phyloP scores from a whole-genome alignment of 495 filamentous ascomycete genomes.

The Talaromyces thailandensis region DNA sequence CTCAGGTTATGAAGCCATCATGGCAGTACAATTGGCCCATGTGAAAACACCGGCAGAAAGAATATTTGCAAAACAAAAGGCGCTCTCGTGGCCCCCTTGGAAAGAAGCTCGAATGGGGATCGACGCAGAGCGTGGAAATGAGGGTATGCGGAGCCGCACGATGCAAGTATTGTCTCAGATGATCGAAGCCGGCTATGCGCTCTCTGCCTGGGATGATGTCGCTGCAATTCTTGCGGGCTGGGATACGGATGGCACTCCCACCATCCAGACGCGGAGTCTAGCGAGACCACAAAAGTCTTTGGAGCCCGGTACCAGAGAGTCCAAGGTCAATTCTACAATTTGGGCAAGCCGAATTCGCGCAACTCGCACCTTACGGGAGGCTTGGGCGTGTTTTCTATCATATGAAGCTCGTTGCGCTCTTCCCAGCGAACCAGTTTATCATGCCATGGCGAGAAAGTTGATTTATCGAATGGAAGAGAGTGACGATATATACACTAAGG shows the following conservation, averaged over 20 bases:
- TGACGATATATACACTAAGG: conserved; percentile 13
- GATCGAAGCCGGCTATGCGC: conserved; percentile 54
- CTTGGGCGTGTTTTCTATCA: conserved; percentile 60
- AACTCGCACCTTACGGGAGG: conserved; percentile 61
- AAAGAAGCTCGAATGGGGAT: conserved; percentile 52
- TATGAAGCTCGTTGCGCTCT: conserved; percentile 32
- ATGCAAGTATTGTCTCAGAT: conserved; percentile 47
- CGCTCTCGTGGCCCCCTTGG: conserved; percentile 63
- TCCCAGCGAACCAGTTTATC: conserved; percentile 34
- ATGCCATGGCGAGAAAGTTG: conserved; percentile 55
- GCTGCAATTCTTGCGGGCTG: conserved; percentile 52
- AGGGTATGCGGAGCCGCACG: conserved; percentile 51
- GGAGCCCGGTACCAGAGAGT: conserved; percentile 7
- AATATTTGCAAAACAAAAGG: conserved; percentile 50
- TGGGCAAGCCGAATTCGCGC: conserved; percentile 57
- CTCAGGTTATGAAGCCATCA: conserved; percentile 54
- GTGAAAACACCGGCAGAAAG: conserved; percentile 51
- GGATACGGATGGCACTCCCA: conserved; percentile 61
- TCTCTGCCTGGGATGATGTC: conserved; percentile 45
- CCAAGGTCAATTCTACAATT: conserved; percentile 16
- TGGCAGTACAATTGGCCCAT: conserved; percentile 52
- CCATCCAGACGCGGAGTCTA: conserved; percentile 52
- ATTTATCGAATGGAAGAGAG: conserved; percentile 27
- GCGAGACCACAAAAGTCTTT: conserved; percentile 16
- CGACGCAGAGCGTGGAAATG: conserved; percentile 44